A percentile compares a stretch with the other conserved stretches of the same genome.
These are phyloP conservation scores for Ganoderma multipileum DNA, from an alignment of 1,284 basidiomycete genomes.

Conservation along the genomic window DNA sequence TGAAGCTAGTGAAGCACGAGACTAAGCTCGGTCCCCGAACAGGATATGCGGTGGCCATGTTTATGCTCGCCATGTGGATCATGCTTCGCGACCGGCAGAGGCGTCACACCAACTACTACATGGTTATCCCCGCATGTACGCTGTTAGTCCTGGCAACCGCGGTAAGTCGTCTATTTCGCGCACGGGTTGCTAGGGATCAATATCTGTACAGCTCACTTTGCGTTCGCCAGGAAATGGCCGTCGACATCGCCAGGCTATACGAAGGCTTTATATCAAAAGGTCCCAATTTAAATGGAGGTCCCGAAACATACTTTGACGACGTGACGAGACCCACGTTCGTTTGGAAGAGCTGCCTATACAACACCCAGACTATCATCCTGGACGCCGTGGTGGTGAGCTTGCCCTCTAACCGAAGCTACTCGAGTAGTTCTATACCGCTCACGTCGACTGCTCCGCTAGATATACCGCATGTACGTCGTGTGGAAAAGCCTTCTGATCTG, in stretches of 20 bases:
- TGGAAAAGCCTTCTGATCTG: constrained; percentile 36
- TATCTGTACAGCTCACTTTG: no score
- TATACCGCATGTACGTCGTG: constrained; percentile 32
- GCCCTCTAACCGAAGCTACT: no score
- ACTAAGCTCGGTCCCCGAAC: background rate
- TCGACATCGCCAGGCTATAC: constrained; percentile 23
- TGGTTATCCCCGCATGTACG: no score
- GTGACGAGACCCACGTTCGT: constrained; percentile 32
- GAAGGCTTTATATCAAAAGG: background rate
- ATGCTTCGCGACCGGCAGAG: constrained; percentile 19
- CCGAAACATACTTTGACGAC: constrained; percentile 35
- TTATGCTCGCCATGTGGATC: constrained; percentile 37
- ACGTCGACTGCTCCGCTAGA: background rate
- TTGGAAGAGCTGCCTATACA: background rate
- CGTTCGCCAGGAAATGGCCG: constrained; percentile 34
- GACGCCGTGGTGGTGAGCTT: constrained; percentile 6
- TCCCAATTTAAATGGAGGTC: background rate
- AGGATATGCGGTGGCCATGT: constrained; percentile 40
- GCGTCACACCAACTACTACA: no score
- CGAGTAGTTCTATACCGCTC: background rate
- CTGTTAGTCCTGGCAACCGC: no score
- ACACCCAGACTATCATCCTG: constrained; percentile 4
- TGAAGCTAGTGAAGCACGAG: no score
- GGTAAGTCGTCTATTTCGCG: no score
- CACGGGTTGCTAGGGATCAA: no score